Evolutionary conservation across 108 stramenopile genomes (phyloP).

Genomic region (Phaeodactylum tricornutum): DNA sequence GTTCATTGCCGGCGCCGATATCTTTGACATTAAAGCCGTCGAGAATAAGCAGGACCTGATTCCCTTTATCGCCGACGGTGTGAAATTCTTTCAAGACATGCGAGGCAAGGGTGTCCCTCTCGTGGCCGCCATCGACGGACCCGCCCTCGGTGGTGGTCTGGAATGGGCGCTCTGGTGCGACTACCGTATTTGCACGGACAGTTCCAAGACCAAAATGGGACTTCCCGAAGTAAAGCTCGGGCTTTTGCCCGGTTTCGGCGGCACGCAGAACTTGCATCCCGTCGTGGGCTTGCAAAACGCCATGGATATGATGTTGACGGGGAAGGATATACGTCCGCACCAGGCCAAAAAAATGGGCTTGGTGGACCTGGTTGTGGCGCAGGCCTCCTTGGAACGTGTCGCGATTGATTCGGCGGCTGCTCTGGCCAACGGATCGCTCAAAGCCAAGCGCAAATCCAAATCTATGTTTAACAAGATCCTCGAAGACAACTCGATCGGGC

Average conservation of each 20-base stretch:
- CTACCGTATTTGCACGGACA: slow-evolving; percentile 92
- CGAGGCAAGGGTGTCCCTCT: slow-evolving; percentile 73
- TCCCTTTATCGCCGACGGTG: slow-evolving; percentile 71
- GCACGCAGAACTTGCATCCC: slow-evolving; percentile 91
- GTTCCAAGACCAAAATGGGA: slow-evolving; percentile 87
- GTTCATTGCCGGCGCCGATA: slow-evolving; percentile 99
- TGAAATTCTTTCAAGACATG: slow-evolving; percentile 75
- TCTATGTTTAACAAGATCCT: slow-evolving; percentile 63
- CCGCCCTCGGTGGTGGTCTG: slow-evolving; percentile 95
- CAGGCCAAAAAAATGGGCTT: slow-evolving; percentile 98
- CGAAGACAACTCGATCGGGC: slow-evolving; percentile 88
- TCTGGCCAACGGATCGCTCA: slow-evolving; percentile 78
- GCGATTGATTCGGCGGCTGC: slow-evolving; percentile 81
- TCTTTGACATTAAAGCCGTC: slow-evolving; percentile 77
- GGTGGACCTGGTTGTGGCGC: slow-evolving; percentile 92
- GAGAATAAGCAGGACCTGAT: slow-evolving; percentile 74
- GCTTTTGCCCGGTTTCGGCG: slow-evolving; percentile 95
- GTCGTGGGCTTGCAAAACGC: slow-evolving; percentile 88
- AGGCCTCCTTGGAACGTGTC: slow-evolving; percentile 71
- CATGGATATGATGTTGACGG: slow-evolving; percentile 96
- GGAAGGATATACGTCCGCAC: slow-evolving; percentile 90
- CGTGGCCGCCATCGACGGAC: slow-evolving; percentile 95
- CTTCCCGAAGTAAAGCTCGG: slow-evolving; percentile 98
- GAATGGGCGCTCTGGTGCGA: slow-evolving; percentile 99
- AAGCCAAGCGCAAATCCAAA: slow-evolving; percentile 84